Evolutionary conservation across 2,329 filamentous ascomycete genomes (phyloP), one percentile per base, ranked within the genome.

Genomic region (Aspergillus ustus): DNA sequence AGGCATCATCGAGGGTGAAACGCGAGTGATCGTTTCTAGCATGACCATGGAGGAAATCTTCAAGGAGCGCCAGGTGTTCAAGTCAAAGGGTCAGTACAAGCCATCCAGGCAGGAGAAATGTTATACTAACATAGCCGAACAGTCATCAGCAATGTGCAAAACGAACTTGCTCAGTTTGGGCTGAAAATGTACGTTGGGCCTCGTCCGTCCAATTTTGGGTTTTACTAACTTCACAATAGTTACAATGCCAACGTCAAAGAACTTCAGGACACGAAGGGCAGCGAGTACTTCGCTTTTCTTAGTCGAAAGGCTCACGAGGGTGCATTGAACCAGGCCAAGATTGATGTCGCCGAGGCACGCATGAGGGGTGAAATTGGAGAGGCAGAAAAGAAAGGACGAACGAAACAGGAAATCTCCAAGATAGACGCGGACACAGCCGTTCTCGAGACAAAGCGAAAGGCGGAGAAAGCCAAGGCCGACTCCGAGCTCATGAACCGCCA

Each of bases 31-130:
- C 57, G 91, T 96, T 46, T 91, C 89, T 0, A 89, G 87, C 68
- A 94, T 96, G 91, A 93, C 91, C n/a, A 94, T 95, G 90, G 91
- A 94, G 73, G 91, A 95, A 77, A 91, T 96, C 62, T 93, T 93
- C 76, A 89, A 88, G 63, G 89, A 91, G 77, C 83, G 91, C 37
- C 88, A 91, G 67, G 81, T 90, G 48, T 93, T 93, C 82, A 92
- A 94, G 81, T 85, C 84, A 67, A 88, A 90, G 67, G 83, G 86
- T 67, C 80, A 81, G 62, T 48, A 50, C 7, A 4, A 7, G 19
- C 29, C 34, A 40, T 3, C 34, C 34, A 13, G 34, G 11, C 15
- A 5, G 13, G 9, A 5, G 34, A 11, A 15, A 15, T 15, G 15
- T 37, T 40, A 17, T 58, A 2, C 34, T 62, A 9, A 59, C 22